Evolutionary conservation across 768 basidiomycete species (phyloP).

Genomic region (Termitomyces sp.): DNA sequence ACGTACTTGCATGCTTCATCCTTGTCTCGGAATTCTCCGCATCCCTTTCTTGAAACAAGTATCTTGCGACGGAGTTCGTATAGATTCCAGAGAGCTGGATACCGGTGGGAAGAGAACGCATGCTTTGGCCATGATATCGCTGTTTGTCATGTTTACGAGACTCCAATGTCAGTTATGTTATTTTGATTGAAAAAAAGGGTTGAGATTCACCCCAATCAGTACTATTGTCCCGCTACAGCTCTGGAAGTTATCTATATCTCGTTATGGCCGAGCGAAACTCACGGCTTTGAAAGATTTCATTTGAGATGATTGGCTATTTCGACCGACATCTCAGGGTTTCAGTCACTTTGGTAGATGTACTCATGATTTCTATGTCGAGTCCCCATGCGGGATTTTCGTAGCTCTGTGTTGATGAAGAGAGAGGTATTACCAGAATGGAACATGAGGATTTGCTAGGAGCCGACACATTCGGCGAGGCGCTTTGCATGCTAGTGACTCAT

Average conservation of each 20-base stretch:
- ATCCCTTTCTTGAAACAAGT: not conserved
- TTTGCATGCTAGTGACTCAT: not conserved
- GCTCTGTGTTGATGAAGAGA: not conserved
- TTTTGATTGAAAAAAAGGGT: not conserved
- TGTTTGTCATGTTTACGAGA: not conserved
- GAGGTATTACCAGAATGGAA: not conserved
- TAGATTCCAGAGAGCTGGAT: not conserved
- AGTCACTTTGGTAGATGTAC: not conserved
- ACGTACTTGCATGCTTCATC: not conserved
- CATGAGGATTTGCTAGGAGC: not conserved
- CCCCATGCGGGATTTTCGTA: not conserved
- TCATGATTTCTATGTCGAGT: not conserved
- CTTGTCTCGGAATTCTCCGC: not conserved
- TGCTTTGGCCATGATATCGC: not conserved
- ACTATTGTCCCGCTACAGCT: not conserved
- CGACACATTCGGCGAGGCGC: not conserved
- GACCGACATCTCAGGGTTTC: not conserved
- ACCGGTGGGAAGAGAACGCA: not conserved
- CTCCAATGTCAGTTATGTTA: not conserved
- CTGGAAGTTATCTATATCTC: not conserved
- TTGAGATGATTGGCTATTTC: not conserved
- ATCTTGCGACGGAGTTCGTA: too few relatives aligned
- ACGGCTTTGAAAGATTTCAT: not conserved
- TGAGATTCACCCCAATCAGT: not conserved
- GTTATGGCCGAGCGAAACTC: not conserved